Evolutionary conservation across 2,329 filamentous ascomycete genomes (phyloP), one percentile per base, ranked within the genome.

Genomic region (Boeremia lycopersici): DNA sequence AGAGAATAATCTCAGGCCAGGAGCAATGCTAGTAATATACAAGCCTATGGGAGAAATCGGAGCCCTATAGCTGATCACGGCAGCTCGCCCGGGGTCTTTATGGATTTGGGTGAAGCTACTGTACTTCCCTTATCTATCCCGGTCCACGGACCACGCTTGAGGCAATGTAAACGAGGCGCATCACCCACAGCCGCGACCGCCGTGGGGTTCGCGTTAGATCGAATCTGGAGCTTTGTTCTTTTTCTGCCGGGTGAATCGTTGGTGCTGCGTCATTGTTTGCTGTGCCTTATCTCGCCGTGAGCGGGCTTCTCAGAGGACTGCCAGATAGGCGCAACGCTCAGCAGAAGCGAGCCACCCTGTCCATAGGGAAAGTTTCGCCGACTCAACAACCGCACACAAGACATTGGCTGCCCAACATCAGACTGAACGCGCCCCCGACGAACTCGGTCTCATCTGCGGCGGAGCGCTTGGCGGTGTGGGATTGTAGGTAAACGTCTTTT

Each of bases 111-210:
- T 60, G 61, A 65, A 66, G 63, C 59, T 66, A 64, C 50, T 68
- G 70, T 74, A 64, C 61, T 66, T 67, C 60, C 63, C 70, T 73
- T 74, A 73, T 74, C 71, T 70, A 61, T 67, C 68, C 69, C 68
- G 63, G 70, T 71, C 65, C 63, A 69, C 63, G 62, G 68, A 64
- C 60, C 64, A 64, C 60, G 48, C 60, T 67, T 60, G 61, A 65
- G 67, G 70, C 65, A 68, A 71, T 72, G 69, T 70, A 71, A 65
- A 72, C 68, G 69, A 73, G 53, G 54, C 63, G 61, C 64, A 64
- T 64, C 61, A 61, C 65, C 63, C 65, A 69, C 69, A 68, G 64
- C 62, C 66, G 63, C 64, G 62, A 64, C 52, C 58, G 65, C 63
- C 71, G 72, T 74, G 72, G 72, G 72, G 72, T 74, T 67, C 62